A percentile compares a stretch with the other conserved stretches of the same genome.
phyloP scores from a whole-genome alignment of 2,329 filamentous ascomycete species.

The Xylariaceae sp. region DNA sequence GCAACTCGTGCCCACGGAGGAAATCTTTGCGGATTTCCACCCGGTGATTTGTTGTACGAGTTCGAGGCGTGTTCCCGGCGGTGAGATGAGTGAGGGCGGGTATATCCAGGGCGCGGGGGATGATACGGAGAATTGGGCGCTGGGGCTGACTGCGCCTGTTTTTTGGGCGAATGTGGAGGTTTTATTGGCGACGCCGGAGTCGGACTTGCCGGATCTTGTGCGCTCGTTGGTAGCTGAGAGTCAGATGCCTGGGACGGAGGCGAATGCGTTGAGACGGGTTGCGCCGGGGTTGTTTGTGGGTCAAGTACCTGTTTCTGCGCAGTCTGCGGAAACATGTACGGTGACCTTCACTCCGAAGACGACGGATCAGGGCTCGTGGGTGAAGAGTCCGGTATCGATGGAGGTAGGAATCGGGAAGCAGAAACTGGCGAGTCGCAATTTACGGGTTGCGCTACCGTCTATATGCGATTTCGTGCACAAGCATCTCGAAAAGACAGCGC shows the following conservation, averaged over 20 bases:
- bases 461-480: constrained; percentile 53
- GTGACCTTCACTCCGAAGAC: constrained; percentile 41
- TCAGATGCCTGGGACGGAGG: not conserved
- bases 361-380: constrained; percentile 43
- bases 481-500: constrained; percentile 31
- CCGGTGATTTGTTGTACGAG: constrained; percentile 82
- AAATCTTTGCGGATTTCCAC: constrained; percentile 54
- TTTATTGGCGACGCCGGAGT: constrained; percentile 61
- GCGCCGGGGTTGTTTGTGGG: constrained; percentile 32
- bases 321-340: constrained; percentile 31
- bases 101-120: constrained; percentile 94
- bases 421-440: constrained; percentile 76
- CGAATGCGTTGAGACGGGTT: constrained; percentile 24
- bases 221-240: constrained; percentile 36
- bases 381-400: constrained; percentile 36
- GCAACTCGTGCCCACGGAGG: constrained; percentile 35
- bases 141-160: constrained; percentile 66
- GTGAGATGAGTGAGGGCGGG: constrained; percentile 62
- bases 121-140: constrained; percentile 89
- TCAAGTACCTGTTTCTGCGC: constrained; percentile 16
- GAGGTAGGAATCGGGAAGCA: constrained; percentile 58
- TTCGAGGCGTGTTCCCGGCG: constrained; percentile 64
- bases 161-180: constrained; percentile 69
- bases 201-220: constrained; percentile 53
- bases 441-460: constrained; percentile 64